Evolutionary conservation across 2,329 filamentous ascomycete species (phyloP).

Genomic region (Aspergillus unguis): DNA sequence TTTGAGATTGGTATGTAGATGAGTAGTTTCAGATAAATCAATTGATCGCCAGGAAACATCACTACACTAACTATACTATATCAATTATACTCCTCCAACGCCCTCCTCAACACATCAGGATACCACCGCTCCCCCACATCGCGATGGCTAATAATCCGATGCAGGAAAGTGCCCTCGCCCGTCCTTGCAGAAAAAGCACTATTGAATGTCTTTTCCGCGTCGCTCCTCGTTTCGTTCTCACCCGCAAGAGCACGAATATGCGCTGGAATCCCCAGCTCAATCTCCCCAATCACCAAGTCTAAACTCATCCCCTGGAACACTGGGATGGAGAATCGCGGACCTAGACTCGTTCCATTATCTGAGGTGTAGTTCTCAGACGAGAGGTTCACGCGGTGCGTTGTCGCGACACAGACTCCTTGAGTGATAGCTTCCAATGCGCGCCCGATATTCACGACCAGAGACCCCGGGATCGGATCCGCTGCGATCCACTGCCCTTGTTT

Average conservation of each 20-base stretch:
- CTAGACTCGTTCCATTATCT: slow-evolving; percentile 23
- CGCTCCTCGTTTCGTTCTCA: slow-evolving; percentile 32
- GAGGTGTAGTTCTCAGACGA: slow-evolving; percentile 27
- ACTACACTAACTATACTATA: neutral
- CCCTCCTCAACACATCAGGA: slow-evolving; percentile 31
- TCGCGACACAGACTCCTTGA: slow-evolving; percentile 36
- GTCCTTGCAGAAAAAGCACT: slow-evolving; percentile 29
- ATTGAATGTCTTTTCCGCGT: slow-evolving; percentile 38
- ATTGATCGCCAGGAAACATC: too few relatives aligned
- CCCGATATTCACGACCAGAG: slow-evolving; percentile 51
- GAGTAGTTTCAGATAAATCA: too few relatives aligned
- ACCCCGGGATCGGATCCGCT: slow-evolving; percentile 43
- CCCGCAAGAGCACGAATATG: slow-evolving; percentile 30
- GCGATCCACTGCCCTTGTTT: slow-evolving; percentile 47
- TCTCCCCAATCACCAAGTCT: slow-evolving; percentile 30
- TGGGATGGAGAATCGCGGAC: slow-evolving; percentile 35
- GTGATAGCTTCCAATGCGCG: slow-evolving; percentile 36
- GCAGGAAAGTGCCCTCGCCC: slow-evolving; percentile 34
- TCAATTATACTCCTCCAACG: slow-evolving; percentile 24
- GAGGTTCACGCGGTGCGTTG: slow-evolving; percentile 36
- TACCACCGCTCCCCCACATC: slow-evolving; percentile 38
- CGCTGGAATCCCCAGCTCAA: slow-evolving; percentile 28
- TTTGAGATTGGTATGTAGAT: too few relatives aligned
- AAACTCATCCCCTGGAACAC: slow-evolving; percentile 37
- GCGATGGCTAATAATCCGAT: slow-evolving; percentile 37